Conservation (phyloP, 192 early-diverging fungal species). For the Coemansia sp. region DNA sequence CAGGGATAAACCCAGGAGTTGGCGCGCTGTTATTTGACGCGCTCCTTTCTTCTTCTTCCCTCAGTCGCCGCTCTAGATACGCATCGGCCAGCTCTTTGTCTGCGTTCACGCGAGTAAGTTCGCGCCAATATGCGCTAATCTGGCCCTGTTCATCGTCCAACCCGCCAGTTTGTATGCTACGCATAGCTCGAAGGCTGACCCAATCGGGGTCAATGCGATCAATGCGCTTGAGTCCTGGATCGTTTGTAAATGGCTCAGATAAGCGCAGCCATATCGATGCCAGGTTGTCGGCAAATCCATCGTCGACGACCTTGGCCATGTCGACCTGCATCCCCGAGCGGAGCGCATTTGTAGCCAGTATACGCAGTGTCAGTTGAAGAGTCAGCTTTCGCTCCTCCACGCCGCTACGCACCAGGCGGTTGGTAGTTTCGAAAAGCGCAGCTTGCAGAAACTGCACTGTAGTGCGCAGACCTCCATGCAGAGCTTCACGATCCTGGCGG, state of each 20-base stretch:
- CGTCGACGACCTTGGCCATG: conserved; percentile 65
- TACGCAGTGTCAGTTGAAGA: conserved; percentile 65
- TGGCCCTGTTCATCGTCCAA: conserved; percentile 31
- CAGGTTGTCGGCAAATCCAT: conserved; percentile 86
- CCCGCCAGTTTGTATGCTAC: conserved; percentile 49
- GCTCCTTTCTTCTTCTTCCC: neutral
- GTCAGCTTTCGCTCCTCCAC: conserved; percentile 58
- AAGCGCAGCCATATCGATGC: conserved; percentile 64
- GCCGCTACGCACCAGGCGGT: conserved; percentile 68
- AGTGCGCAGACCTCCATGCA: conserved; percentile 59
- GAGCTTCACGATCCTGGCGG: conserved; percentile 54
- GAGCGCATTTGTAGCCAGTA: conserved; percentile 64
- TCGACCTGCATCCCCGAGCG: conserved; percentile 84
- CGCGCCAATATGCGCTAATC: conserved; percentile 54
- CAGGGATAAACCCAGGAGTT: conserved; percentile 80
- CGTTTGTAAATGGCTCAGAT: conserved; percentile 81
- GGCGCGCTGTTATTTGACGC: conserved; percentile 3
- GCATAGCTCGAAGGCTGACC: conserved; percentile 59
- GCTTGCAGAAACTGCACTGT: conserved; percentile 60
- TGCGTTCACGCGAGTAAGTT: conserved; percentile 79
- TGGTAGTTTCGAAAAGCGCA: conserved; percentile 54
- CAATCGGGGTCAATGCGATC: conserved; percentile 75
- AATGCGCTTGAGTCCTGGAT: conserved; percentile 70
- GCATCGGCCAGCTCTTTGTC: conserved; percentile 66
- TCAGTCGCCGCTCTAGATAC: conserved; percentile 44